Percentiles rank a stretch among this genome's conserved stretches.
Evolutionary conservation across 768 basidiomycete genomes (phyloP).

Genomic region (Agrocybe chaxingu): DNA sequence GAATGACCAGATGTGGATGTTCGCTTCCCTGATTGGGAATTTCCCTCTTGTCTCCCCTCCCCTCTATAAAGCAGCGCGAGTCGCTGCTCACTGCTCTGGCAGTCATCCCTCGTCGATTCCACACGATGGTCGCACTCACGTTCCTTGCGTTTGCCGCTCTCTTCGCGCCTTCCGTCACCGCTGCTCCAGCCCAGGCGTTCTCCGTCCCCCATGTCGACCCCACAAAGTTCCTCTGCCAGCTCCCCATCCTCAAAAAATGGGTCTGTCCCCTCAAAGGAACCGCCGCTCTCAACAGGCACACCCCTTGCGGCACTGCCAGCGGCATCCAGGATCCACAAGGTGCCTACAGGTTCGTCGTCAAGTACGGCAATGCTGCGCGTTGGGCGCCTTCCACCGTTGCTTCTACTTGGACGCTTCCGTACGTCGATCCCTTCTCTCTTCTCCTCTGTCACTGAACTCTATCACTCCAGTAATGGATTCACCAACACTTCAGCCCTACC

Average conservation of each 20-base stretch:
- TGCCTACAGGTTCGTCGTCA: conserved; percentile 58
- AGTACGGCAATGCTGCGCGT: conserved; percentile 60
- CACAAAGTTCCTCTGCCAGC: conserved; percentile 41
- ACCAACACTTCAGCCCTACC: conserved; percentile 56
- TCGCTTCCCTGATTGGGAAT: conserved; percentile 14
- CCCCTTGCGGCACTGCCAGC: conserved; percentile 53
- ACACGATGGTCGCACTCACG: conserved; percentile 17
- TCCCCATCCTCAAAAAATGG: conserved; percentile 38
- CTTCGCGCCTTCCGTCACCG: conserved; percentile 25
- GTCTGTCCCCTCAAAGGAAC: conserved; percentile 39
- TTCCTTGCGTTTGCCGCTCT: conserved; percentile 22
- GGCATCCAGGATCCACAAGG: conserved; percentile 49
- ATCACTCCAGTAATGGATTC: conserved; percentile 40
- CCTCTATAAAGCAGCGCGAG: conserved; percentile 3
- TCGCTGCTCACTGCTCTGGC: not conserved
- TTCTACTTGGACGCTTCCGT: conserved; percentile 64
- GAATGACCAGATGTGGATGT: conserved; percentile 12
- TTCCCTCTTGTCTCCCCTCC: conserved; percentile 11
- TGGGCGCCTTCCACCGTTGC: conserved; percentile 57
- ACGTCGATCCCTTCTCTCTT: conserved; percentile 19
- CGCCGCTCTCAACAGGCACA: conserved; percentile 27
- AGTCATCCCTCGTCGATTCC: not conserved
- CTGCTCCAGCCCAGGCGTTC: conserved; percentile 29
- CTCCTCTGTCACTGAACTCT: not conserved
- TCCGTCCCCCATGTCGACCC: conserved; percentile 34